Conservation (phyloP, 331 rosid genomes). For the Malus hybrid region DNA sequence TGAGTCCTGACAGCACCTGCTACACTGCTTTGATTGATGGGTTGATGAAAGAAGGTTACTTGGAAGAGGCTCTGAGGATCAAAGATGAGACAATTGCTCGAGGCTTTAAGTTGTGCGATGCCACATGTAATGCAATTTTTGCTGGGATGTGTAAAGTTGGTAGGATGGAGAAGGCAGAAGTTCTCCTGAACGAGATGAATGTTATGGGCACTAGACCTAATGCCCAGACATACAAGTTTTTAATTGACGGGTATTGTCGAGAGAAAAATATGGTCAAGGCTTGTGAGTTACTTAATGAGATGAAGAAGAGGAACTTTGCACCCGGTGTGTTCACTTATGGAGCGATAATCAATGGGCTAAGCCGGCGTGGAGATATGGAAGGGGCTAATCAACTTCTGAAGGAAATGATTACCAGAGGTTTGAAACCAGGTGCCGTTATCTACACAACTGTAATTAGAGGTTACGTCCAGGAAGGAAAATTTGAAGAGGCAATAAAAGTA, state of each 20-base stretch:
- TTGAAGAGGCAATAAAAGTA: conserved; percentile 26
- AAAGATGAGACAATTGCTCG: conserved; percentile 30
- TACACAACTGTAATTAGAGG: conserved; percentile 36
- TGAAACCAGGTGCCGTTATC: conserved; percentile 33
- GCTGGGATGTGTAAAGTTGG: conserved; percentile 40
- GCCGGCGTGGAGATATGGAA: conserved; percentile 22
- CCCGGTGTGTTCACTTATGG: conserved; percentile 28
- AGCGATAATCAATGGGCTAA: conserved; percentile 34
- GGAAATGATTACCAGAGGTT: conserved; percentile 27
- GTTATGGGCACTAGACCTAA: conserved; percentile 14
- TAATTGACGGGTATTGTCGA: conserved; percentile 43
- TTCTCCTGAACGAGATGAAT: conserved; percentile 29
- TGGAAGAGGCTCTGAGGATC: conserved; percentile 39
- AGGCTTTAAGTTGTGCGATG: conserved; percentile 20
- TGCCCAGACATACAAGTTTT: conserved; percentile 15
- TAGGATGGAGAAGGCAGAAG: conserved; percentile 33
- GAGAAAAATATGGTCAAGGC: conserved; percentile 21
- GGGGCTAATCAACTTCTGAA: conserved; percentile 28
- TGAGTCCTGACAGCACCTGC: conserved; percentile 29
- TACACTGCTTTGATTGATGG: conserved; percentile 41
- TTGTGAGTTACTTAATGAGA: conserved; percentile 30
- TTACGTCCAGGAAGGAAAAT: conserved; percentile 28
- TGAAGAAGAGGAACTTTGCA: conserved; percentile 25
- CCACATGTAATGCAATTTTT: conserved; percentile 25
- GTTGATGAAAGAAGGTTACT: conserved; percentile 25